A percentile compares a stretch with the other conserved stretches of the same genome.
These are phyloP conservation scores for Simplicillium sp. DNA, from an alignment of 2,329 filamentous ascomycete genomes.

Conservation along the genomic window DNA sequence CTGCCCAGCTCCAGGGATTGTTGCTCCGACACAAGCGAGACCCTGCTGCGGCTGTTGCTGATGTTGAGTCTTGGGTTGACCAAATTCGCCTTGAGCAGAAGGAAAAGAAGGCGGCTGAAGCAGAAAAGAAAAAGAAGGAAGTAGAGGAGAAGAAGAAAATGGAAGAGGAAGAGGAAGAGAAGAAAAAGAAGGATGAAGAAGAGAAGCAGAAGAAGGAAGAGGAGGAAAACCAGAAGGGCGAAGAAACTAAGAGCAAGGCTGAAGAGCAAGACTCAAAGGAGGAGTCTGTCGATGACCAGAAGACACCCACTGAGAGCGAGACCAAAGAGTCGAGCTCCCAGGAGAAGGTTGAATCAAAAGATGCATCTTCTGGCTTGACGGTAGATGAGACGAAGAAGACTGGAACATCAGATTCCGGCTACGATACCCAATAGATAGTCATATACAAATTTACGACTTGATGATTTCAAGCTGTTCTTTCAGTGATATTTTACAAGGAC, in stretches of 20 bases:
- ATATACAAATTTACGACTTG: background rate
- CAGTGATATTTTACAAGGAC: no score
- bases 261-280: slow-evolving; percentile 18
- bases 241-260: slow-evolving; percentile 10
- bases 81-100: slow-evolving; percentile 39
- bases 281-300: slow-evolving; percentile 12
- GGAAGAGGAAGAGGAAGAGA: slow-evolving; percentile 20
- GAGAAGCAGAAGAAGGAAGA: slow-evolving; percentile 15
- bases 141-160: slow-evolving; percentile 25
- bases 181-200: slow-evolving; percentile 18
- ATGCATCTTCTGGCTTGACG: background rate
- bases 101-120: slow-evolving; percentile 31
- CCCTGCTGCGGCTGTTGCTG: slow-evolving; percentile 36
- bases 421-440: background rate
- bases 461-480: background rate
- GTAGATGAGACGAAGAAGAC: background rate
- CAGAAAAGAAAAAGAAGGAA: slow-evolving; percentile 28
- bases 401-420: background rate
- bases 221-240: slow-evolving; percentile 14
- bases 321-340: slow-evolving; percentile 1
- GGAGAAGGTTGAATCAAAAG: background rate
- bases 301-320: slow-evolving; percentile 3
- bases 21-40: slow-evolving; percentile 46
- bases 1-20: slow-evolving; percentile 51
- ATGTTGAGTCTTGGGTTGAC: slow-evolving; percentile 37